Base-by-base conservation (phyloP, 2,329 filamentous ascomycete genomes). In the Emergomyces pasteurianus region DNA sequence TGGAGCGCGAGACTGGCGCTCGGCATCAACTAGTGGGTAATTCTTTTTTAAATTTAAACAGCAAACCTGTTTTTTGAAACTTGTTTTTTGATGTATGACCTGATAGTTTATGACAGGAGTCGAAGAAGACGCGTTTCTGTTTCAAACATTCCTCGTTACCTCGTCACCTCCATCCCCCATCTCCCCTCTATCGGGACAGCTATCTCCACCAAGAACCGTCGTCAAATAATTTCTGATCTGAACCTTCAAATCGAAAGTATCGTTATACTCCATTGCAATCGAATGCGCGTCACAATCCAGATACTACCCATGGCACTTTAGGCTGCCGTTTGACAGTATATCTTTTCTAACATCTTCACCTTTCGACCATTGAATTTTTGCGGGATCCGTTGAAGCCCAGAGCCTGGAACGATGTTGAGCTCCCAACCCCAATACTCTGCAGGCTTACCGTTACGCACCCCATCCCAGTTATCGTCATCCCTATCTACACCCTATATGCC, bases 371-470 rank as follows among this genome's bases (percentile, higher is more conserved):
- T 12, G 54, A 56, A 26, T 43, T 26, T 42, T 14, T 16, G n/a
- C n/a, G n/a, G 28, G 26, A 49, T 43, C 43, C 14, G 43, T 50
- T 38, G 16, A 61, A 52, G 10, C 28, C 34, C 34, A 9, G 58
- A 56, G n/a, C 26, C 26, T 34, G 55, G 43, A 58, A 64, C 63
- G 54, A 78, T 78, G 75, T 64, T 78, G 61, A 74, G 75, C 53
- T 74, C 75, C n/a, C 77, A 78, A 63, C 61, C 73, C 28, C 69
- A 71, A 50, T 77, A 75, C 63, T 65, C 71, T 23, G 66, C 68
- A 26, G 66, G 69, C 12, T 58, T 75, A 31, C 36, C 58, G 18
- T 36, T 49, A 12, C 58, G 34, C 31, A 21, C 58, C 7, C 26
- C 50, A 18, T 56, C 50, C 12, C 53, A 60, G 40, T 21, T 26